Percentiles rank a stretch among this genome's conserved stretches.
phyloP scores from a whole-genome alignment of 2,329 filamentous ascomycete genomes.

The Trichoderma sp. region DNA sequence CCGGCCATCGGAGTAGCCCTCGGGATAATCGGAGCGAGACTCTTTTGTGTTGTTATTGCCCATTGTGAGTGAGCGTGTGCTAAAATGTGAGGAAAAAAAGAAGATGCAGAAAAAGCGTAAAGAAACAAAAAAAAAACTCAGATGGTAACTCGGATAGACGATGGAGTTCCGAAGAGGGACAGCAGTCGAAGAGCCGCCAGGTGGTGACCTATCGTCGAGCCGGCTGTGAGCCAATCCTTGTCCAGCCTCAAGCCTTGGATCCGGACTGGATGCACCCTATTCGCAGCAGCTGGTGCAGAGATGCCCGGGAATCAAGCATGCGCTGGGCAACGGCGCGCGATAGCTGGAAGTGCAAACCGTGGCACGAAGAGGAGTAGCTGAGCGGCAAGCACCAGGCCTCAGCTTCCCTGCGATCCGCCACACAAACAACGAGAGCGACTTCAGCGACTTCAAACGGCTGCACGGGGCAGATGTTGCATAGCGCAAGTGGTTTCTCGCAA shows the following conservation, averaged over 20 bases:
- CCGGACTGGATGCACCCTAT: background rate
- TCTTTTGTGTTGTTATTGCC: slow-evolving; percentile 46
- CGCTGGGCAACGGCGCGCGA: background rate
- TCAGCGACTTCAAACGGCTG: slow-evolving; percentile 20
- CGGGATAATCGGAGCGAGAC: slow-evolving; percentile 37
- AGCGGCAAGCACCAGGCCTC: background rate
- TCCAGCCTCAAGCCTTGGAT: background rate
- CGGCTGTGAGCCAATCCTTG: slow-evolving; percentile 1
- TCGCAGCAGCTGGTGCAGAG: background rate
- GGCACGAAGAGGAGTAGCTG: slow-evolving; percentile 10
- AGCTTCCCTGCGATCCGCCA: slow-evolving; percentile 16
- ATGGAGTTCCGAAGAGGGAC: background rate
- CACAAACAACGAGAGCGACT: slow-evolving; percentile 11
- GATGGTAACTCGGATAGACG: background rate
- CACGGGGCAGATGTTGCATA: slow-evolving; percentile 9
- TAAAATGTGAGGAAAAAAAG: slow-evolving; percentile 1
- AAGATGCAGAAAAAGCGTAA: background rate
- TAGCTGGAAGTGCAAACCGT: background rate
- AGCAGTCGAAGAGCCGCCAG: background rate
- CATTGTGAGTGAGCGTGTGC: slow-evolving; percentile 33
- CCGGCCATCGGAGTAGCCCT: slow-evolving; percentile 31
- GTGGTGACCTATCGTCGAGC: background rate
- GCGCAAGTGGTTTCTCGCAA: background rate
- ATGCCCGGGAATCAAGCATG: background rate
- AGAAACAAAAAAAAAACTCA: background rate